Conservation (phyloP, 2,329 filamentous ascomycete species). For the Daldinia sp. region DNA sequence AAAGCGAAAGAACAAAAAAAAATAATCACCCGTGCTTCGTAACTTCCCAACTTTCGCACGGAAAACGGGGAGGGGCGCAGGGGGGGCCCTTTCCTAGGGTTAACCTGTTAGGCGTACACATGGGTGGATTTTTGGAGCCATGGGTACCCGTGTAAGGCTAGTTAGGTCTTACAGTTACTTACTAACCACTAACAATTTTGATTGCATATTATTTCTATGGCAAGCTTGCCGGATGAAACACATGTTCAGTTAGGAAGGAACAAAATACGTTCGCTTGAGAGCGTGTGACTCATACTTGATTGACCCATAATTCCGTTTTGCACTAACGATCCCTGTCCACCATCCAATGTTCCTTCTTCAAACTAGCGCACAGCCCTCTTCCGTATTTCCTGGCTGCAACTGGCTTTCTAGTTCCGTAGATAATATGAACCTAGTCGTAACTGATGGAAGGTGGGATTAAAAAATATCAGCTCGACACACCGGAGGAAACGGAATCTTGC, state of each 20-base stretch:
- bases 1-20: slow-evolving; percentile 6
- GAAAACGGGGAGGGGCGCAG: slow-evolving; percentile 4
- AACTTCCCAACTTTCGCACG: neutral
- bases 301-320: slow-evolving; percentile 30
- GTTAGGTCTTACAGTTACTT: slow-evolving; percentile 39
- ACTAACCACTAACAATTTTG: slow-evolving; percentile 48
- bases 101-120: slow-evolving; percentile 6
- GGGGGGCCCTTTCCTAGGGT: neutral
- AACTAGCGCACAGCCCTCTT: slow-evolving; percentile 39
- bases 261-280: slow-evolving; percentile 40
- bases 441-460: slow-evolving; percentile 14
- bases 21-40: neutral
- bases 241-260: slow-evolving; percentile 44
- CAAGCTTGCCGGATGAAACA: slow-evolving; percentile 28
- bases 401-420: neutral
- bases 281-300: slow-evolving; percentile 49
- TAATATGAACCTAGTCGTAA: slow-evolving; percentile 13
- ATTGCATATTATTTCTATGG: slow-evolving; percentile 21
- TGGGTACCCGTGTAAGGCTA: slow-evolving; percentile 6
- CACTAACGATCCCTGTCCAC: slow-evolving; percentile 36
- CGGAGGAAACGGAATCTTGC: neutral
- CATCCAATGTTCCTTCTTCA: slow-evolving; percentile 23
- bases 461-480: neutral
- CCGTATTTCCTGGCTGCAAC: slow-evolving; percentile 30
- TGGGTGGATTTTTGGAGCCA: slow-evolving; percentile 8